Percentiles rank a stretch among this genome's conserved stretches.
Conservation (phyloP, 2,329 filamentous ascomycete genomes). For the Domatiomyces globalis region DNA sequence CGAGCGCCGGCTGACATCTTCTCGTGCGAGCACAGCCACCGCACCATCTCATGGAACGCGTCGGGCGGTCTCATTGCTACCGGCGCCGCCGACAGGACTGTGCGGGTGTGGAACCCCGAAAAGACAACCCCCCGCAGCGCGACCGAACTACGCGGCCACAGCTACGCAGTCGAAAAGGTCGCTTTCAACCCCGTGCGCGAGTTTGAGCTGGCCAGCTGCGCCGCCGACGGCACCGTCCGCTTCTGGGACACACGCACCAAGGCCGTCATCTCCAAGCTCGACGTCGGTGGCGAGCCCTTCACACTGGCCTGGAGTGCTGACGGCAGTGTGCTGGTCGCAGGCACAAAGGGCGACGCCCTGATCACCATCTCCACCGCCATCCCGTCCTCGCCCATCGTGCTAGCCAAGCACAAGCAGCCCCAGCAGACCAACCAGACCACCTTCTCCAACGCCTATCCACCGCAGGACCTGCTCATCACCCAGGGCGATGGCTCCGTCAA, state of each 20-base stretch:
- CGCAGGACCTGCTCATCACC: slow-evolving; percentile 38
- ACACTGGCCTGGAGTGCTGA: slow-evolving; percentile 36
- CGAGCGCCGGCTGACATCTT: background rate
- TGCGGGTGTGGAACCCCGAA: slow-evolving; percentile 78
- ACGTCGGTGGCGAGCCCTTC: slow-evolving; percentile 37
- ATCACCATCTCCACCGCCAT: slow-evolving; percentile 32
- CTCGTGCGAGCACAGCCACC: slow-evolving; percentile 39
- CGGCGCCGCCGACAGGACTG: slow-evolving; percentile 69
- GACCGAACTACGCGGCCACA: slow-evolving; percentile 35
- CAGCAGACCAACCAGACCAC: slow-evolving; percentile 36
- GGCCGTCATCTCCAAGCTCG: slow-evolving; percentile 32
- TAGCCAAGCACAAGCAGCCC: slow-evolving; percentile 30
- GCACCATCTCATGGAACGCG: slow-evolving; percentile 80
- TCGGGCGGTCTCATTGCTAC: slow-evolving; percentile 72
- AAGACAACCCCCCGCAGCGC: slow-evolving; percentile 33
- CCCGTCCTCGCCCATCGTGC: slow-evolving; percentile 25
- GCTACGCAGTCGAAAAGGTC: slow-evolving; percentile 34
- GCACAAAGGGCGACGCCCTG: slow-evolving; percentile 36
- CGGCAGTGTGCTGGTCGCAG: slow-evolving; percentile 32
- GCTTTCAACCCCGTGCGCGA: slow-evolving; percentile 36
- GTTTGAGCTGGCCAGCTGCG: slow-evolving; percentile 36
- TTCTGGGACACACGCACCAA: slow-evolving; percentile 39
- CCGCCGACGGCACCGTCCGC: slow-evolving; percentile 35
- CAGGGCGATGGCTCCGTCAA: slow-evolving; percentile 37
- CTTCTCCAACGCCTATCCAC: slow-evolving; percentile 32